phyloP scores from a whole-genome alignment of 2,329 filamentous ascomycete species.

The Ceratocystis colombiana region DNA sequence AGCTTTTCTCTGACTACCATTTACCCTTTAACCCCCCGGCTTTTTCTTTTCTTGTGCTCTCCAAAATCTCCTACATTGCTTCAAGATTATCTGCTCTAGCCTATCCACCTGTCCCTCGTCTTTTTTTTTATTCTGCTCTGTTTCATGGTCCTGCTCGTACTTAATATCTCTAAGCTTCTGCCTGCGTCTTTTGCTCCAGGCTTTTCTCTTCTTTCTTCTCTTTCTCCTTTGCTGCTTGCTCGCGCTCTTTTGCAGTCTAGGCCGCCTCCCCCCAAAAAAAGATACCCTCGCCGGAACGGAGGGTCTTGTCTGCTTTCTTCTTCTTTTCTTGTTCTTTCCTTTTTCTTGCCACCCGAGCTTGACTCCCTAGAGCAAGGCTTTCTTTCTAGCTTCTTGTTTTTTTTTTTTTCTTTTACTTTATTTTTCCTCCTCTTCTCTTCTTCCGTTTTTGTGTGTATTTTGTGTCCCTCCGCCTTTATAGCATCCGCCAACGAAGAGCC shows the following conservation, averaged over 20 bases:
- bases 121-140: background rate
- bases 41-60: constrained; percentile 4
- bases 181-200: background rate
- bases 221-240: constrained; percentile 18
- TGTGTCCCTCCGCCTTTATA: constrained; percentile 10
- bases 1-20: background rate
- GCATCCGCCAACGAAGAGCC: background rate
- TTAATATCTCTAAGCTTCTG: background rate
- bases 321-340: constrained; percentile 17
- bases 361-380: background rate
- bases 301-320: constrained; percentile 15
- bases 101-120: background rate
- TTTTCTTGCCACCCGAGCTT: constrained; percentile 14
- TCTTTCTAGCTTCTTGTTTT: constrained; percentile 20
- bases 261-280: constrained; percentile 3
- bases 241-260: constrained; percentile 20
- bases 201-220: constrained; percentile 19
- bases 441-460: background rate
- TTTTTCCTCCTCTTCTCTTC: background rate
- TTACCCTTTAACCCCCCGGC: background rate
- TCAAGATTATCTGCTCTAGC: constrained; percentile 13
- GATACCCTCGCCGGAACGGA: constrained; percentile 11
- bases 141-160: constrained; percentile 9
- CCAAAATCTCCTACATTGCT: constrained; percentile 10
- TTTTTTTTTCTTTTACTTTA: constrained; percentile 12